Base-by-base conservation (phyloP, 139 green algal species). In the Chloropicon primus region DNA sequence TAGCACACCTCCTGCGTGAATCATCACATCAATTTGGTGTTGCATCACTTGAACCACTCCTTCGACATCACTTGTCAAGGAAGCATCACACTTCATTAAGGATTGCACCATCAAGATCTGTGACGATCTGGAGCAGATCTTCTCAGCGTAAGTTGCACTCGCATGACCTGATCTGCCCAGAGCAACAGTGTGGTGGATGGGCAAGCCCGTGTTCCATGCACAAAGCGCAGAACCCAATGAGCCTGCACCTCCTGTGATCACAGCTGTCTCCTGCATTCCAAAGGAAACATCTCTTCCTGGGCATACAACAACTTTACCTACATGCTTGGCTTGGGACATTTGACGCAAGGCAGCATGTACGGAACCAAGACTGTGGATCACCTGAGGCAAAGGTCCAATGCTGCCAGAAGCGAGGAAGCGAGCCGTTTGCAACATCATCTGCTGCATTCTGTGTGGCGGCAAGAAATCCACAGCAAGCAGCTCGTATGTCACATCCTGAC, bases 401-500 rank as follows among this genome's bases (percentile, higher is more conserved):
- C 27, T 24, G 21, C 74, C 74, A 17, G 27, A 21, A n/a, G 27
- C 25, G 2, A 78, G 5, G 10, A 28, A 28, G 22, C 25, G 17
- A 23, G 74, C 22, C 3, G 54, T 41, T 41, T 72, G 26, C 26
- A 72, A 23, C 74, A 78, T 27, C 27, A 71, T 72, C 5, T 23
- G 10, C 27, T 72, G 24, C 25, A 72, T 28, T 2, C 53, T 25
- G 26, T 54, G 24, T 2, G 23, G 41, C 0, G 92, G 87, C 79
- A 97, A 84, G 84, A 97, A 95, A 83, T 97, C 92, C 1, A 97
- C 84, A 0, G 92, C 92, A 24, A 97, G 77, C 27, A 95, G 81
- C 2, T 81, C 80, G 81, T 91, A 94, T 1, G 0, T 5, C 74
- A 92, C 83, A 74, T 97, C 92, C 21, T 90, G 90, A 0, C 92